Percentiles rank a stretch among this genome's conserved stretches.
Conservation (phyloP, 768 basidiomycete species). For the Boletus edulis region DNA sequence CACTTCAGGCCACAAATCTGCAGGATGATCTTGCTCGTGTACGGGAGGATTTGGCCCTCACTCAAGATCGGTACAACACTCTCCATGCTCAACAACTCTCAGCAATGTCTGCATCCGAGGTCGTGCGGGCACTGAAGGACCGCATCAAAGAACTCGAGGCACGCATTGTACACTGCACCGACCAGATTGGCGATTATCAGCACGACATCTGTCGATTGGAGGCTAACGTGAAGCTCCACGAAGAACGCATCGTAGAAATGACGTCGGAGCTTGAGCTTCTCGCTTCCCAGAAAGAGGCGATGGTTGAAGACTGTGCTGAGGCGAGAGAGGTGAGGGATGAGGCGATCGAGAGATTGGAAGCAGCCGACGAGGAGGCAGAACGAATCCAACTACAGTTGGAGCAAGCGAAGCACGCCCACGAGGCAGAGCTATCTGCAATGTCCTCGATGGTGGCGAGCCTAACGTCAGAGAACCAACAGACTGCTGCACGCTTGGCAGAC, state of each 20-base stretch:
- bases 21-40: constrained; percentile 52
- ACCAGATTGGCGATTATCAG: constrained; percentile 76
- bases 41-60: constrained; percentile 52
- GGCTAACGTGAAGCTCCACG: constrained; percentile 69
- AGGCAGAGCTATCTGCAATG: constrained; percentile 36
- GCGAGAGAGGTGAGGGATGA: constrained; percentile 72
- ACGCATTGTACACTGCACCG: constrained; percentile 62
- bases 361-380: constrained; percentile 63
- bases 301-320: constrained; percentile 83
- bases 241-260: constrained; percentile 72
- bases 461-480: constrained; percentile 30
- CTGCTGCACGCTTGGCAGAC: constrained; percentile 13
- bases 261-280: constrained; percentile 65
- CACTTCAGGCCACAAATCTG: constrained; percentile 64
- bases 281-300: constrained; percentile 66
- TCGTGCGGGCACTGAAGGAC: constrained; percentile 50
- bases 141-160: constrained; percentile 70
- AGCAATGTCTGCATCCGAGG: constrained; percentile 56
- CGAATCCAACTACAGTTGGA: constrained; percentile 31
- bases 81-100: constrained; percentile 69
- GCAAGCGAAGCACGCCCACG: constrained; percentile 23
- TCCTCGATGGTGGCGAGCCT: constrained; percentile 40
- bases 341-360: constrained; percentile 53
- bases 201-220: constrained; percentile 78
- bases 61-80: constrained; percentile 57